Base-by-base conservation (phyloP, 495 filamentous ascomycete genomes). In the Extremus antarcticus region DNA sequence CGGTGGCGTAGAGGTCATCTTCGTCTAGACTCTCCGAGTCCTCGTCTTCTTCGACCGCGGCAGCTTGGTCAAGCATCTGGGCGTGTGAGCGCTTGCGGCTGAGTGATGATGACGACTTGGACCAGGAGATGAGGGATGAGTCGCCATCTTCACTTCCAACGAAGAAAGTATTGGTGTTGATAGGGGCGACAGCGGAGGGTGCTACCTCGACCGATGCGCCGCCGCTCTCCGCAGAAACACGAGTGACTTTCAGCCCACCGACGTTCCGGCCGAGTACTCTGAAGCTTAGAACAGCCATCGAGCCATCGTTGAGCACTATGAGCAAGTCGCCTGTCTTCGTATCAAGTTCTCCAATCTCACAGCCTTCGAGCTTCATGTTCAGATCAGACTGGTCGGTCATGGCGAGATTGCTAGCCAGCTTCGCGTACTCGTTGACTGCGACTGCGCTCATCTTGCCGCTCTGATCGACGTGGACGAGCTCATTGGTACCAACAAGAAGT, bases 381-480 rank as follows among this genome's bases (percentile, higher is more conserved):
- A 97, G 71, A 51, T 90, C 81, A 0, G 86, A 87, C 66, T 96
- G 92, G 67, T 97, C 92, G 9, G 77, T 74, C 67, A 98, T 80
- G 2, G 78, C 71, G 62, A 95, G 95, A 1, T 83, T 76, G 10
- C 91, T 96, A 46, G 78, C 75, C 53, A 84, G 75, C 62, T 82
- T 86, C 10, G 88, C 81, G 69, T 94, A 94, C 23, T 84, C 81
- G 63, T 98, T 98, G 61, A 97, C 88, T n/a, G 84, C 91, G 39
- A 97, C 86, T 10, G 88, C 92, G 64, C 85, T 95, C 15, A 88
- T 80, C 70, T 94, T 96, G 3, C 92, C 92, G 13, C 87, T 84
- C 74, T 97, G 94, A 66, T 97, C 92, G 56, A 98, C 84, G 70
- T 98, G 94, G 53, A 98, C 86, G 55, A 98, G 69, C 64, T 95